Percentiles rank a stretch among this genome's conserved stretches.
These are phyloP conservation scores for Pharnaceum exiguum DNA, from an alignment of 148 eudicot species.

Conservation along the genomic window DNA sequence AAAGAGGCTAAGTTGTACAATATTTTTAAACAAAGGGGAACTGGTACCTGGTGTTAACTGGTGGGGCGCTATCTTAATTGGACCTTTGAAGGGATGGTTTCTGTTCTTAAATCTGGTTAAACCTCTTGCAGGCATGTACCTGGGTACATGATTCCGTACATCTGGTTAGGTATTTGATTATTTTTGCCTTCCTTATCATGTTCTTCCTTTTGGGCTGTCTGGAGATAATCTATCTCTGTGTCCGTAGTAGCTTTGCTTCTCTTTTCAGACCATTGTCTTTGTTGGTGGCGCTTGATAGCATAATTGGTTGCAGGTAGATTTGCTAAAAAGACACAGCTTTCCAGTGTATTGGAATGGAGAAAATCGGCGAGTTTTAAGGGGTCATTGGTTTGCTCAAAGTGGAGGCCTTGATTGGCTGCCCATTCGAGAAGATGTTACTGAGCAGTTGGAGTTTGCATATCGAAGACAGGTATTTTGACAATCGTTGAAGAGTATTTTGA, in stretches of 20 bases:
- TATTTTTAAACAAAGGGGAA: too few relatives aligned
- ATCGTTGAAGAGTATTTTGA: background rate
- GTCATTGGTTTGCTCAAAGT: slow-evolving; percentile 98
- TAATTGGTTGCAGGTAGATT: slow-evolving; percentile 66
- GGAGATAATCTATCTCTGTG: too few relatives aligned
- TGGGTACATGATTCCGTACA: too few relatives aligned
- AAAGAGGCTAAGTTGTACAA: too few relatives aligned
- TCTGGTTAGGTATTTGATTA: too few relatives aligned
- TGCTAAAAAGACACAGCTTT: slow-evolving; percentile 75
- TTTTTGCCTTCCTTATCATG: too few relatives aligned
- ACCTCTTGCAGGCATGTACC: too few relatives aligned
- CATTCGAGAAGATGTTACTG: slow-evolving; percentile 92
- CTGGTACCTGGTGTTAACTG: too few relatives aligned
- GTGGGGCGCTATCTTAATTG: too few relatives aligned
- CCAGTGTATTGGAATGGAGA: slow-evolving; percentile 98
- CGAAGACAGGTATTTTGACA: slow-evolving; percentile 49
- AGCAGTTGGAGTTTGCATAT: slow-evolving; percentile 92
- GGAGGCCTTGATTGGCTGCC: slow-evolving; percentile 97
- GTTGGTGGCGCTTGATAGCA: background rate
- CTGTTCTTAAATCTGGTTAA: too few relatives aligned
- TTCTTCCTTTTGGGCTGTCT: too few relatives aligned
- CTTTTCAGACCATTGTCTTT: background rate
- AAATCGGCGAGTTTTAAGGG: slow-evolving; percentile 86
- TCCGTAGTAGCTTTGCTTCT: background rate
- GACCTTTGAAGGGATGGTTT: too few relatives aligned